Evolutionary conservation across 148 eudicot species (phyloP), one percentile per base, ranked within the genome.

Genomic region (Cornus suecica): DNA sequence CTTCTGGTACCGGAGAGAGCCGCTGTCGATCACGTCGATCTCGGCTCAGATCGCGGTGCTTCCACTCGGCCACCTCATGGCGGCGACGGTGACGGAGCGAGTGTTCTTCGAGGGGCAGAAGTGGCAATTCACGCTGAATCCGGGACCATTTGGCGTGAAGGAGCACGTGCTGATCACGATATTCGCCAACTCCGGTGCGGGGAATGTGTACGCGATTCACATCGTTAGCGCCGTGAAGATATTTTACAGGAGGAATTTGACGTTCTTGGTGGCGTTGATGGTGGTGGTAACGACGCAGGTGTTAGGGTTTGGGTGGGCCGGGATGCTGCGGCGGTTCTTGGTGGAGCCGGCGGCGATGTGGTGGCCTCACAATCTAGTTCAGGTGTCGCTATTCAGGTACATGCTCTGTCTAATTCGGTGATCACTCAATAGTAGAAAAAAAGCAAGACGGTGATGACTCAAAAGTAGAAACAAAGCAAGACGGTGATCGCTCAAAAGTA

Each of bases 231-330:
- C 92, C 10, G 90, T 95, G 1, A 92, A 91, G 83, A 60, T 95
- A 64, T 88, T 87, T 42, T 95, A 92, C 48, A 82, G 83, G 81
- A 77, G 85, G 85, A 72, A 66, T 26, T 66, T 95, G 75, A 76
- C 89, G 60, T 87, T 95, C 23, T 76, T 74, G 77, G 90, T 85
- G 85, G 84, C 92, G 88, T 84, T 87, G 83, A 76, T 86, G 24
- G 84, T 95, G 25, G 93, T 91, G 80, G 66, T 95, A 20, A 92
- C 99, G 32, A 85, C 97, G 67, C 99, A 95, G 87, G 89, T 91
- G 56, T 68, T 95, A 83, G 99, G 99, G 6, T 95, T 91, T 28
- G 99, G 99, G 15, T 95, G 99, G 99, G 99, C 99, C 13, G 99
- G 97, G 51, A 71, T 95, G 4, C 89, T 93, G 76, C 86, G 99